Evolutionary conservation across 2,329 filamentous ascomycete species (phyloP).

Genomic region (Aaosphaeria pasadenensis): DNA sequence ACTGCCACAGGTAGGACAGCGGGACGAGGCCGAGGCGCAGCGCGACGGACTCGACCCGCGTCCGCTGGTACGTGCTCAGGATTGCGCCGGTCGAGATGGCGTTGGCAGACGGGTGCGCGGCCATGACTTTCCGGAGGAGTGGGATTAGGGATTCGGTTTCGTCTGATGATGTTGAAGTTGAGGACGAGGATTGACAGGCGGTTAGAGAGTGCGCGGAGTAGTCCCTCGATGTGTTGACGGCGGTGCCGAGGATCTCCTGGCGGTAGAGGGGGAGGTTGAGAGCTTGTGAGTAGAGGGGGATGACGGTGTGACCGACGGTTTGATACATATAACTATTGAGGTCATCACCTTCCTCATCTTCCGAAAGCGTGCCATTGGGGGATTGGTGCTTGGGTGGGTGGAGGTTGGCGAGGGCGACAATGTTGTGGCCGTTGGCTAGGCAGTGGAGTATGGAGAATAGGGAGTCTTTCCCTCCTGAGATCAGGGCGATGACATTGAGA

Average conservation of each 20-base stretch:
- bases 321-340: constrained; percentile 99
- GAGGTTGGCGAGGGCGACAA: constrained; percentile 88
- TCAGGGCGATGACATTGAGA: constrained; percentile 79
- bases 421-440: constrained; percentile 74
- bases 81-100: constrained; percentile 91
- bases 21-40: constrained; percentile 78
- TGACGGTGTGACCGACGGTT: constrained; percentile 84
- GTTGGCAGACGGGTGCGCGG: constrained; percentile 73
- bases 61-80: constrained; percentile 91
- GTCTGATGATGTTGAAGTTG: constrained; percentile 45
- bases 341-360: constrained; percentile 54
- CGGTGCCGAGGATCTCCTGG: constrained; percentile 68
- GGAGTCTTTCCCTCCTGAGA: constrained; percentile 97
- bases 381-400: constrained; percentile 59
- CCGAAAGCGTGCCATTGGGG: background rate
- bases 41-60: constrained; percentile 89
- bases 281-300: constrained; percentile 79
- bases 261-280: constrained; percentile 83
- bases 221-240: constrained; percentile 67
- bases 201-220: constrained; percentile 50
- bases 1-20: constrained; percentile 90
- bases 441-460: constrained; percentile 93
- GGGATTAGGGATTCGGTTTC: constrained; percentile 86
- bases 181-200: background rate
- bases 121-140: constrained; percentile 66